These are phyloP conservation scores for Boletus sp. DNA, from an alignment of 768 basidiomycete genomes.

Conservation along the genomic window DNA sequence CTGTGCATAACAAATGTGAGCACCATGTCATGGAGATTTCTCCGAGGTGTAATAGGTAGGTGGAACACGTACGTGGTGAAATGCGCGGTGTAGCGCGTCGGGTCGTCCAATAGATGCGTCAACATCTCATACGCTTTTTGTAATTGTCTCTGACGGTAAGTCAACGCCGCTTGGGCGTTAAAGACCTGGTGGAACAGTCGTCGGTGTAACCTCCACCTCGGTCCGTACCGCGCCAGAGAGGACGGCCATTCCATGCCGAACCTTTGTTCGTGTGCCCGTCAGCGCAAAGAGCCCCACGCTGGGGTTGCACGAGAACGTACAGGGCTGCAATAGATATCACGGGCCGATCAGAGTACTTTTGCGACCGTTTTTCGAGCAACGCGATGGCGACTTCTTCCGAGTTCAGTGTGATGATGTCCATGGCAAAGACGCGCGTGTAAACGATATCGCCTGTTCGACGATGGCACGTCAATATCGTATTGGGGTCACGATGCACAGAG, in stretches of 20 bases:
- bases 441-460: too few species aligned
- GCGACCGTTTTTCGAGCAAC: conserved; percentile 50
- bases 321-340: neutral
- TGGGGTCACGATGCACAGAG: neutral
- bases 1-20: too few species aligned
- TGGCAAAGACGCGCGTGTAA: too few species aligned
- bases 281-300: too few species aligned
- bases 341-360: conserved; percentile 43
- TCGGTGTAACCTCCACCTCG: too few species aligned
- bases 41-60: too few species aligned
- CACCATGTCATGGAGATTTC: too few species aligned
- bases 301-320: neutral
- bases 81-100: conserved; percentile 4
- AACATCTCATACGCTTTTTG: conserved; percentile 11
- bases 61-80: conserved; percentile 8
- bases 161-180: conserved; percentile 6
- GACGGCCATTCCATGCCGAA: too few species aligned
- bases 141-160: conserved; percentile 15
- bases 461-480: too few species aligned
- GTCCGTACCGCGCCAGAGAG: too few species aligned
- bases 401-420: too few species aligned
- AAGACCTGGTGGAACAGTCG: conserved; percentile 5
- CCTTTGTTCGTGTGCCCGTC: too few species aligned
- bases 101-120: conserved; percentile 3
- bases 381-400: conserved; percentile 37